Evolutionary conservation across 768 basidiomycete species (phyloP).

Genomic region (Hypholoma fasciculare): DNA sequence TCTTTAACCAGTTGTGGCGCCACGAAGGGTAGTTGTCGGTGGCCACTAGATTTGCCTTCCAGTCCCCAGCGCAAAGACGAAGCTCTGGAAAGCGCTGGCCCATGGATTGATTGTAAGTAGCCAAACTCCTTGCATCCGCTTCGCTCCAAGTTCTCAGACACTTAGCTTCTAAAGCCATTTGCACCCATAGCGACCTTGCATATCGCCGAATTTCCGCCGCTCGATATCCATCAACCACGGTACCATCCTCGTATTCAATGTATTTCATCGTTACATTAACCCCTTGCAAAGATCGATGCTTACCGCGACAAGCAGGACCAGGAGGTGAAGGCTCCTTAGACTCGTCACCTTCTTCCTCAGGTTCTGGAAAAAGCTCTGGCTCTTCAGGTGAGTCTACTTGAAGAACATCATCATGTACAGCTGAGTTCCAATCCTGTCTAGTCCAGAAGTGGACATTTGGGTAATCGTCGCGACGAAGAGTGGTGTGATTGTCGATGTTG

Average conservation of each 20-base stretch:
- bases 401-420: neutral
- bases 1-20: neutral
- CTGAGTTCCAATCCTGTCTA: neutral
- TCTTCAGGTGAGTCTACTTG: neutral
- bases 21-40: constrained; percentile 3
- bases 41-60: constrained; percentile 2
- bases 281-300: neutral
- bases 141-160: neutral
- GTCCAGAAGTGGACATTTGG: neutral
- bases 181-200: neutral
- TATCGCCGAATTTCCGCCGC: neutral
- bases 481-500: no score
- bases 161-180: neutral
- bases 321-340: neutral
- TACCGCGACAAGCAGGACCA: neutral
- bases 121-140: neutral
- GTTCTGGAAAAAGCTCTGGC: neutral
- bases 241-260: constrained; percentile 1
- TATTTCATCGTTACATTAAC: constrained; percentile 1
- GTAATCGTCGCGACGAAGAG: neutral
- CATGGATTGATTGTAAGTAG: neutral
- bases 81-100: neutral
- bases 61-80: neutral
- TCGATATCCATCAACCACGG: neutral
- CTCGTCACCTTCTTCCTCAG: neutral